These are phyloP conservation scores for Candida nemodendra DNA, from an alignment of 805 yeast genomes.

Conservation along the genomic window DNA sequence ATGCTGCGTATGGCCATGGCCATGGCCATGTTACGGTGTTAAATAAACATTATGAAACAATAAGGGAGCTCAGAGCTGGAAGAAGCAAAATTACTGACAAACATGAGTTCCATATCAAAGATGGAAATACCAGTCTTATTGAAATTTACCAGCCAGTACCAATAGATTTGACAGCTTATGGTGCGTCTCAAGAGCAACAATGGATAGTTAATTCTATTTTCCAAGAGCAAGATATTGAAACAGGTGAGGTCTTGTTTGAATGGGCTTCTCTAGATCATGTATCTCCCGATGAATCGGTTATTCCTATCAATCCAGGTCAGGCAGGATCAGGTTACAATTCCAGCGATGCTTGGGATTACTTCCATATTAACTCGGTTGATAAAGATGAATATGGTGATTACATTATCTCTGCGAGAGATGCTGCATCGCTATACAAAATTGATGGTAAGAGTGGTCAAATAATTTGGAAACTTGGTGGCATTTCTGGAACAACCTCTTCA, in stretches of 20 bases:
- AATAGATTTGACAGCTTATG: conserved; percentile 30
- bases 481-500: conserved; percentile 16
- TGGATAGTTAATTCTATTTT: conserved; percentile 37
- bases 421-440: conserved; percentile 35
- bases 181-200: conserved; percentile 27
- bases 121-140: conserved; percentile 32
- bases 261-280: conserved; percentile 37
- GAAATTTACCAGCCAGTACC: conserved; percentile 36
- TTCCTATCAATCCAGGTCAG: conserved; percentile 31
- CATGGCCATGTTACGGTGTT: conserved; percentile 36
- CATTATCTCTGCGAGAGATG: conserved; percentile 36
- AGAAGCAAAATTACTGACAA: conserved; percentile 35
- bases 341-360: conserved; percentile 39
- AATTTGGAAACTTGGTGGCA: conserved; percentile 36
- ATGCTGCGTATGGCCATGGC: conserved; percentile 21
- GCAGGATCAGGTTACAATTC: conserved; percentile 36
- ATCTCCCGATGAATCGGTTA: conserved; percentile 33
- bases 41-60: conserved; percentile 30
- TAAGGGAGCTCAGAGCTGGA: conserved; percentile 35
- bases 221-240: conserved; percentile 37
- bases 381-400: conserved; percentile 36
- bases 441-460: conserved; percentile 37
- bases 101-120: conserved; percentile 37
- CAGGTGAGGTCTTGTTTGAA: conserved; percentile 37
- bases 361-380: conserved; percentile 40